These are phyloP conservation scores for Globisporangium irregulare DNA, from an alignment of 352 stramenopile species.

Conservation along the genomic window DNA sequence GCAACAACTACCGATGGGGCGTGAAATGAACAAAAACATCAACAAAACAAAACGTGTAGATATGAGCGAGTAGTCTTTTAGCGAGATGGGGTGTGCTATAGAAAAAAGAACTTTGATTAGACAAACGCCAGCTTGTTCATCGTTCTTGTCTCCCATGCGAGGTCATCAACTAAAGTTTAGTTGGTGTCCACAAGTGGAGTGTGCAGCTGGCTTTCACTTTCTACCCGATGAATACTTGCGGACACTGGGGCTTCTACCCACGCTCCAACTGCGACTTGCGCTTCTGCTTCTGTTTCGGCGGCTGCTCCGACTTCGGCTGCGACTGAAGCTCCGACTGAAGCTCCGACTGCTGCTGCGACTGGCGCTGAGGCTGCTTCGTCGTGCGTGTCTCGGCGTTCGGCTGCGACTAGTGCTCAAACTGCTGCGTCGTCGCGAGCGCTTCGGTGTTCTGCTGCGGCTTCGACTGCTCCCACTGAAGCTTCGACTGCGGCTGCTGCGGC, in stretches of 20 bases:
- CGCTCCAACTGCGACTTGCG: constrained; percentile 22
- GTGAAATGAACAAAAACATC: neutral
- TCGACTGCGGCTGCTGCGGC: constrained; percentile 7
- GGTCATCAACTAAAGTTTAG: neutral
- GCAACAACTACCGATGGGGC: neutral
- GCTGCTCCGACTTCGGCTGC: constrained; percentile 29
- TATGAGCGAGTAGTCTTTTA: constrained; percentile 5
- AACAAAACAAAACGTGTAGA: constrained; percentile 10
- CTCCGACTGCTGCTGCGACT: constrained; percentile 25
- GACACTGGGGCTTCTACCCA: constrained; percentile 17
- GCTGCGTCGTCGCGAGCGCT: neutral
- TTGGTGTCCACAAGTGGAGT: neutral
- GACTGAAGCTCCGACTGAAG: constrained; percentile 19
- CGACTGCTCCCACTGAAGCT: constrained; percentile 6
- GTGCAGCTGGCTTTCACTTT: constrained; percentile 17
- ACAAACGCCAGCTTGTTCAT: neutral
- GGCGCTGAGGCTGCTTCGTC: constrained; percentile 11
- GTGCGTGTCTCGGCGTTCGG: constrained; percentile 10
- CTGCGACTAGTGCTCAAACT: constrained; percentile 17
- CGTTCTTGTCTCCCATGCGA: neutral
- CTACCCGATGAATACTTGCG: constrained; percentile 6
- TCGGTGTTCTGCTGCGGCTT: constrained; percentile 15
- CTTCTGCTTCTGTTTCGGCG: constrained; percentile 26
- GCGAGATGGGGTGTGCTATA: constrained; percentile 11
- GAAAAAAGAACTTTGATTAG: constrained; percentile 11